A percentile compares a stretch with the other conserved stretches of the same genome.
phyloP scores from a whole-genome alignment of 2,329 filamentous ascomycete species.

The Bisporella sp. region DNA sequence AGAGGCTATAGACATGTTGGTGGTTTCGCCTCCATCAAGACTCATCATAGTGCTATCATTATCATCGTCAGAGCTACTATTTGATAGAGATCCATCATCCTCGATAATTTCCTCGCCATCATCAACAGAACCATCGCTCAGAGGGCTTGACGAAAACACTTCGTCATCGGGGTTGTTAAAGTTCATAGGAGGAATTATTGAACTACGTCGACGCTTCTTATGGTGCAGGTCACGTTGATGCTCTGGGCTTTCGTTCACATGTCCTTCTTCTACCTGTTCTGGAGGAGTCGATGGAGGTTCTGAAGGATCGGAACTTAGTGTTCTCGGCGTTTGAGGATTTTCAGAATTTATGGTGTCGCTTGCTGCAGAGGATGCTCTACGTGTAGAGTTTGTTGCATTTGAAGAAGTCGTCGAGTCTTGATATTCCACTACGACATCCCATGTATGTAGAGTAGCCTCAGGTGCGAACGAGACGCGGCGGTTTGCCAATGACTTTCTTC shows the following conservation, averaged over 20 bases:
- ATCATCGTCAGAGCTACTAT: conserved; percentile 51
- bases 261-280: conserved; percentile 53
- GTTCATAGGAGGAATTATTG: conserved; percentile 56
- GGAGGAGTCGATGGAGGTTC: conserved; percentile 57
- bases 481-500: conserved; percentile 87
- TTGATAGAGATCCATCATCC: conserved; percentile 39
- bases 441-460: conserved; percentile 94
- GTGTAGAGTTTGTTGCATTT: conserved; percentile 65
- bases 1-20: conserved; percentile 59
- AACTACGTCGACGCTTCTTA: conserved; percentile 55
- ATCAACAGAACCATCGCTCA: conserved; percentile 53
- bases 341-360: conserved; percentile 16
- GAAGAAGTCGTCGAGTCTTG: conserved; percentile 79
- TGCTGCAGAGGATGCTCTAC: conserved; percentile 58
- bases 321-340: conserved; percentile 21
- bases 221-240: conserved; percentile 60
- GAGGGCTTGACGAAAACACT: conserved; percentile 69
- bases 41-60: conserved; percentile 79
- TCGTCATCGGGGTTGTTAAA: conserved; percentile 60
- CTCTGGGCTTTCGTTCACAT: conserved; percentile 52
- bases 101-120: conserved; percentile 34
- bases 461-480: conserved; percentile 94
- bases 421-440: conserved; percentile 81
- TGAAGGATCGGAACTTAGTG: conserved; percentile 37
- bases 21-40: conserved; percentile 62